Base-by-base conservation (phyloP, 2,329 filamentous ascomycete genomes). In the Tolypocladium sp. region DNA sequence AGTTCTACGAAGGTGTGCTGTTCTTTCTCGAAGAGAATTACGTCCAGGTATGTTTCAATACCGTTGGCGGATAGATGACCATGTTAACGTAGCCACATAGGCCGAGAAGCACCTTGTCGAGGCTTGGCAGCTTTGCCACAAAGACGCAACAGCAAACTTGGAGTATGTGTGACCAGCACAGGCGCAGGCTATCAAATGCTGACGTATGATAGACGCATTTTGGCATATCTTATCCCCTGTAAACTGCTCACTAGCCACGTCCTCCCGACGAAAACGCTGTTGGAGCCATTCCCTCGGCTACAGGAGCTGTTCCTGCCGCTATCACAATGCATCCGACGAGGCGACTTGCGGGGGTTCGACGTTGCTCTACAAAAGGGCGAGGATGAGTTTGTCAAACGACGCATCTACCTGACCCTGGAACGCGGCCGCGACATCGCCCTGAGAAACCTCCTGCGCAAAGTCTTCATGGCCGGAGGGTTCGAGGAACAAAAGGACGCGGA, bases 11-110 rank as follows among this genome's bases (percentile, higher is more conserved):
- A 64, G 94, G 94, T 13, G 90, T 99, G 6, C 83, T 99, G n/a
- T 83, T 87, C 60, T 99, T 99, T 70, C 75, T 99, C 6, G 92
- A 97, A 63, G 95, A 99, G 71, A 91, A 97, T 69, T 99, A 99
- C 68, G 78, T 82, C 2, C 83, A 90, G 76, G 90, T 91, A 69
- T 51, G 74, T 61, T 20, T 41, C 30, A 37, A 38, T 10, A 7
- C 13, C 38, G 58, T 67, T 66, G 49, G 17, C 60, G 12, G 17
- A 56, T 33, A 22, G 49, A 53, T n/a, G 4, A 4, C 10, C 15
- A 13, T 55, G 35, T 59, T 40, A 30, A 60, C 25, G 13, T 6
- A 9, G 9, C 20, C 35, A 63, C 52, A 54, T 30, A 92, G 83
- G 90, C 92, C 1, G 91, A 96, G 73, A 83, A 87, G 65, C 82